Base-by-base conservation (phyloP, 108 stramenopile species). In the Nitzschia sp. region DNA sequence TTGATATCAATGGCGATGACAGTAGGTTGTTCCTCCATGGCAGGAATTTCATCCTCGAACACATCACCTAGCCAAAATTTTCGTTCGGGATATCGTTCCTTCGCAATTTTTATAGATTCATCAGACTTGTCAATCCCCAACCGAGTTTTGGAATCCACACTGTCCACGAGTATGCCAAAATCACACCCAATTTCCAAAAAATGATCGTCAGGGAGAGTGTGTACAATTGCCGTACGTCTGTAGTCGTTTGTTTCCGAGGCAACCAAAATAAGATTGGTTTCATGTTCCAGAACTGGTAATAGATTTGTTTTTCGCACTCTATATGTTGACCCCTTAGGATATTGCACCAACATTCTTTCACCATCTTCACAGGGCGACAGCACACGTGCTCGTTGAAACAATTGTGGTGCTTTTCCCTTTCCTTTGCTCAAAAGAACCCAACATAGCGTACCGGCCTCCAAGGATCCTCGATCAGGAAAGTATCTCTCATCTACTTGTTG, bases 1-100 rank as follows among this genome's bases (percentile, higher is more conserved):
- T 91, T 91, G 24, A 94, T 85, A 62, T 94, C 93, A 54, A 94
- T 85, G 11, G 87, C 84, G 51, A 94, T 76, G 0, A 94, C 83
- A 7, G 76, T 20, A 3, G 66, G 63, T 8, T 67, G 39, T 7
- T 24, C 40, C 12, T 37, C 15, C 12, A 37, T 52, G 0, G 6
- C n/a, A 26, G 53, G 41, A 20, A 63, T 6, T 24, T 57, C 50
- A 51, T 65, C 53, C 29, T 53, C 72, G 51, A 76, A 70, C 6
- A 83, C 50, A 67, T 83, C 78, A 2, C 59, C 72, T 5, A 75
- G 53, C 6, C 70, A 17, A 72, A 93, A 90, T 24, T 69, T 50
- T 41, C 79, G 72, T 34, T 74, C 37, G 11, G 89, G 87, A 74
- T 85, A 87, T 34, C 74, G 76, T 69, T 82, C 65, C 43, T 75